Percentiles rank a stretch among this genome's conserved stretches.
These are phyloP conservation scores for Fraxinus angustifolia DNA, from an alignment of 305 asterid genomes.

Conservation along the genomic window DNA sequence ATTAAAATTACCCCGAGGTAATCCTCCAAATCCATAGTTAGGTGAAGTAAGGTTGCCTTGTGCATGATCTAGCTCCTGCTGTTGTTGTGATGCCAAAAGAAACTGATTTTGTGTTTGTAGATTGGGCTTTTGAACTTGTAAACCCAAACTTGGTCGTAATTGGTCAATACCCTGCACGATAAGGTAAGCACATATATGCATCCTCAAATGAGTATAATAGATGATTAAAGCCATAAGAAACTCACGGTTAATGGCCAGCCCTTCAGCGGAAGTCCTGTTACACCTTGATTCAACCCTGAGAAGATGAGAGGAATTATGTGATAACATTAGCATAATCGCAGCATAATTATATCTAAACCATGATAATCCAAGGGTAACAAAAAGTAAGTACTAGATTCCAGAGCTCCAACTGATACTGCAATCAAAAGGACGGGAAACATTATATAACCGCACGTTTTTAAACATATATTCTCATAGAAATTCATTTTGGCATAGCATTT, in stretches of 20 bases:
- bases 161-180: slow-evolving; percentile 84
- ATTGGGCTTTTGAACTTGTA: slow-evolving; percentile 90
- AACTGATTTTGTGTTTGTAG: slow-evolving; percentile 81
- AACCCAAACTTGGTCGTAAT: slow-evolving; percentile 76
- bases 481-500: neutral
- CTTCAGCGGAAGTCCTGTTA: slow-evolving; percentile 83
- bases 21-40: slow-evolving; percentile 78
- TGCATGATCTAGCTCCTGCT: slow-evolving; percentile 86
- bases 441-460: neutral
- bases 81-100: slow-evolving; percentile 84
- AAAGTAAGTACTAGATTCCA: neutral
- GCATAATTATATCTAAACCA: neutral
- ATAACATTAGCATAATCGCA: neutral
- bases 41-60: slow-evolving; percentile 79
- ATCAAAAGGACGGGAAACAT: neutral
- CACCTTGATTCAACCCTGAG: slow-evolving; percentile 88
- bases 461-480: neutral
- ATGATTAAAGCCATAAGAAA: slow-evolving; percentile 26
- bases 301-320: slow-evolving; percentile 17
- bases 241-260: slow-evolving; percentile 99
- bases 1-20: slow-evolving; percentile 72
- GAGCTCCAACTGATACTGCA: neutral
- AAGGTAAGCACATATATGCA: slow-evolving; percentile 17
- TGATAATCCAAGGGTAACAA: neutral
- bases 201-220: slow-evolving; percentile 10